Base-by-base conservation (phyloP, 2,329 filamentous ascomycete species). In the Xylaria hypoxylon region DNA sequence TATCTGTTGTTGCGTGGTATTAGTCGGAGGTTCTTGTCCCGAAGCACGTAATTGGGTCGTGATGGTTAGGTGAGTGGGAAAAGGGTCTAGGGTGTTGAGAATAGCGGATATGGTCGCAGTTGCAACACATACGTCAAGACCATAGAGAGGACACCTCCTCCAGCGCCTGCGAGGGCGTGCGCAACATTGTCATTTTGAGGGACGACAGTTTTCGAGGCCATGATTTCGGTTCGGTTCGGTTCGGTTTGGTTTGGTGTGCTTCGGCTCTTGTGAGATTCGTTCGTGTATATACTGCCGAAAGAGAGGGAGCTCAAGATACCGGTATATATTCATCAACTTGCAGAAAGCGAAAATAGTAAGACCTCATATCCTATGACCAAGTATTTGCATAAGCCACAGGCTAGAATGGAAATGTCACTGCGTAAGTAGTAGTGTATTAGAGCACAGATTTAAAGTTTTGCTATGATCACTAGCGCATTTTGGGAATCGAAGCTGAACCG, bases 141-240 rank as follows among this genome's bases (percentile, higher is more conserved):
- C 93, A 98, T 99, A 73, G 96, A 97, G 65, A 98, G 83, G 64
- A 99, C 90, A 67, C 96, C 96, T 72, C 96, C 96, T 73, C 96
- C 96, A 57, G 94, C 93, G 72, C 95, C 95, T 63, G 94, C 93
- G 65, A 98, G 88, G 68, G 95, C 95, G 82, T 98, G 95, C 64
- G 95, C 94, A 77, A 98, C 93, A 84, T 97, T 97, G 85, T 98
- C 95, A 78, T 94, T 96, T 76, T 96, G 93, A 69, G 94, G 93
- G 51, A 91, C 83, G 52, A 89, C 87, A 51, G 89, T 84, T 73
- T 90, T 90, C 79, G 75, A 73, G 51, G 73, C 70, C 72, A 76
- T 74, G 13, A 53, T 64, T 47, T 59, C 58, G 60, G 31, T 62
- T 64, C 26, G 35, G 1, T 26, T 40, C 7, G 31, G 40, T 13